phyloP scores from a whole-genome alignment of 2,329 filamentous ascomycete genomes.

The Pyrenochaeta sp. region DNA sequence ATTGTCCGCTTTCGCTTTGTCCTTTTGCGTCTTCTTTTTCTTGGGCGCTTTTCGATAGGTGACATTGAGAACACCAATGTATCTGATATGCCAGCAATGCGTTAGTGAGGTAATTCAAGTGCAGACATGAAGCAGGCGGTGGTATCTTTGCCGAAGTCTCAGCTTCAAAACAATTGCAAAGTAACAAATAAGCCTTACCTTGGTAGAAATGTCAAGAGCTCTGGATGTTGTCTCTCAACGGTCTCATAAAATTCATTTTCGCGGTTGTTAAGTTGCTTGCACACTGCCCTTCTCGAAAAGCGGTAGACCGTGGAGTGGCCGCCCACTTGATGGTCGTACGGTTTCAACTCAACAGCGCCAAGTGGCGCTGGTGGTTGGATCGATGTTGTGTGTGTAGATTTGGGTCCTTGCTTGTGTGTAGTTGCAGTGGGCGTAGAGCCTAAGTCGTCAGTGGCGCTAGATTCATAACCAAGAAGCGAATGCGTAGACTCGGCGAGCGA shows the following conservation, averaged over 20 bases:
- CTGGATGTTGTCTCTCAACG: slow-evolving; percentile 88
- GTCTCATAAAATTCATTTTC: slow-evolving; percentile 99
- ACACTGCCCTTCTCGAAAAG: slow-evolving; percentile 93
- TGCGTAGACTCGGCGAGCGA: slow-evolving; percentile 54
- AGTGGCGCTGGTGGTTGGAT: slow-evolving; percentile 66
- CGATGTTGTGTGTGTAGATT: slow-evolving; percentile 33
- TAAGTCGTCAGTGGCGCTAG: slow-evolving; percentile 63
- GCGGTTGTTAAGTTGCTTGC: slow-evolving; percentile 96
- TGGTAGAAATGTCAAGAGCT: slow-evolving; percentile 88
- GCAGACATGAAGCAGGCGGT: neutral
- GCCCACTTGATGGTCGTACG: slow-evolving; percentile 96
- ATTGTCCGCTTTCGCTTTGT: slow-evolving; percentile 36
- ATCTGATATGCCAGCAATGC: slow-evolving; percentile 63
- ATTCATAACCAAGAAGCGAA: slow-evolving; percentile 59
- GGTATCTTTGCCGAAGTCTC: slow-evolving; percentile 51
- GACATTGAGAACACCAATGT: slow-evolving; percentile 96
- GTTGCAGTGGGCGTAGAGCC: slow-evolving; percentile 49
- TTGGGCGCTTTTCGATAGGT: slow-evolving; percentile 88
- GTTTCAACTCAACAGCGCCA: slow-evolving; percentile 93
- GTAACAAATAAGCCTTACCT: slow-evolving; percentile 57
- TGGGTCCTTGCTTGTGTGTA: slow-evolving; percentile 40
- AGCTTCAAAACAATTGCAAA: slow-evolving; percentile 45
- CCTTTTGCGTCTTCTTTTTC: slow-evolving; percentile 57
- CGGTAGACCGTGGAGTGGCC: slow-evolving; percentile 96
- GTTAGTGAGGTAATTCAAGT: slow-evolving; percentile 40